phyloP scores from a whole-genome alignment of 2,329 filamentous ascomycete species.

The Escovopsis sp. region DNA sequence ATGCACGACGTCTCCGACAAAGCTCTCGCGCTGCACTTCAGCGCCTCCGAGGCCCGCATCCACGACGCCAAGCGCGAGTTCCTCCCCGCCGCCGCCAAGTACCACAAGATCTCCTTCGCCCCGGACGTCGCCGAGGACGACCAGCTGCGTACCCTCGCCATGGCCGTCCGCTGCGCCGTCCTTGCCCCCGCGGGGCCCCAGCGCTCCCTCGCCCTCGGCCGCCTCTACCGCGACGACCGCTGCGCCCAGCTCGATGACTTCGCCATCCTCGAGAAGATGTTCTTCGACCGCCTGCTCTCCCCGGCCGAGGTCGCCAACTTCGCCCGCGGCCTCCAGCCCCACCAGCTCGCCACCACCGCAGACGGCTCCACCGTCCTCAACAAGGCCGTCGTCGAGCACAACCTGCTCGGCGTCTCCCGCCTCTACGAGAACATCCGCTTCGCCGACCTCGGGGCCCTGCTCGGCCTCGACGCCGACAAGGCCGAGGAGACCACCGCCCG shows the following conservation, averaged over 20 bases:
- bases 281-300: constrained; percentile 70
- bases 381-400: constrained; percentile 91
- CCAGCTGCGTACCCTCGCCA: constrained; percentile 66
- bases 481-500: constrained; percentile 83
- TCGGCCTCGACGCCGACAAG: constrained; percentile 64
- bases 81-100: constrained; percentile 71
- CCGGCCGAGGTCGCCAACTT: constrained; percentile 78
- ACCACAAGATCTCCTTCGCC: constrained; percentile 74
- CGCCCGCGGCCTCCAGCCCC: constrained; percentile 60
- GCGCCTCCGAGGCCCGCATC: constrained; percentile 83
- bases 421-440: constrained; percentile 66
- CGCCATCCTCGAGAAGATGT: constrained; percentile 92
- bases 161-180: constrained; percentile 83
- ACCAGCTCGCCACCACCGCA: constrained; percentile 78
- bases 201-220: constrained; percentile 63
- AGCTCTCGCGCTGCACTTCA: constrained; percentile 61
- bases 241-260: constrained; percentile 62
- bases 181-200: constrained; percentile 81
- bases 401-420: constrained; percentile 70
- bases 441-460: constrained; percentile 56
- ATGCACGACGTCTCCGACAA: constrained; percentile 57
- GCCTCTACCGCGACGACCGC: constrained; percentile 88
- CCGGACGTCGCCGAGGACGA: constrained; percentile 71
- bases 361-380: constrained; percentile 89
- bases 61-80: constrained; percentile 83